phyloP scores from a whole-genome alignment of 2,329 filamentous ascomycete species.

The Exophiala alcalophila region DNA sequence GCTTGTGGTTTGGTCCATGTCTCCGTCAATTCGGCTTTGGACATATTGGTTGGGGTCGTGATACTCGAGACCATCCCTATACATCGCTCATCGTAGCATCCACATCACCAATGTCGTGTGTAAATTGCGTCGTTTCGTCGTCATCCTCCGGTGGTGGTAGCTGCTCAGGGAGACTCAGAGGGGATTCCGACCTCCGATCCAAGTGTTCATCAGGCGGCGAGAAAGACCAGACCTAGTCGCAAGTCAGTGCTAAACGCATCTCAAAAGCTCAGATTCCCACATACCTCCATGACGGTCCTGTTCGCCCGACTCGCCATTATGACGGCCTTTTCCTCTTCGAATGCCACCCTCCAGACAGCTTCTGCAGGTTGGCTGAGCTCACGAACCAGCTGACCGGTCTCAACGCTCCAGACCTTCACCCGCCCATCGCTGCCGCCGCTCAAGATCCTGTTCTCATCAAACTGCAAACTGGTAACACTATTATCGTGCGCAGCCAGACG shows the following conservation, averaged over 20 bases:
- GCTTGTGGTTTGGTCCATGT: too few relatives aligned
- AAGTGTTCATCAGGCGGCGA: constrained; percentile 71
- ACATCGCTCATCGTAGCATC: constrained; percentile 25
- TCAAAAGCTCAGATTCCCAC: constrained; percentile 33
- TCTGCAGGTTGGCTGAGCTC: constrained; percentile 90
- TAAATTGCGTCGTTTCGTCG: constrained; percentile 14
- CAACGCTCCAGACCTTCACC: constrained; percentile 97
- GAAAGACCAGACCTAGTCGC: constrained; percentile 86
- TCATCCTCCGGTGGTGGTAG: constrained; percentile 8
- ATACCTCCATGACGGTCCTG: constrained; percentile 95
- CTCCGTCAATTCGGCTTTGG: too few relatives aligned
- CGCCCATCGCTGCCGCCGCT: constrained; percentile 95
- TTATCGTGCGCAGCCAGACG: constrained; percentile 95
- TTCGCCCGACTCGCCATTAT: constrained; percentile 83
- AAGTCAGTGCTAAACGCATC: constrained; percentile 8
- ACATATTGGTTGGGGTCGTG: too few relatives aligned
- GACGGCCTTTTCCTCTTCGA: constrained; percentile 97
- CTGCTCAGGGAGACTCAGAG: constrained; percentile 43
- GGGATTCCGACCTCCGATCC: constrained; percentile 37
- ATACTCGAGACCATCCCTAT: constrained; percentile 9
- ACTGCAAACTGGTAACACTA: constrained; percentile 94
- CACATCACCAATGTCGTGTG: constrained; percentile 14
- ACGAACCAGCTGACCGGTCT: constrained; percentile 83
- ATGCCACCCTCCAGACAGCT: constrained; percentile 95
- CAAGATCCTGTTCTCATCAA: constrained; percentile 92